phyloP scores from a whole-genome alignment of 768 basidiomycete genomes.

The Trametopsis cervina region DNA sequence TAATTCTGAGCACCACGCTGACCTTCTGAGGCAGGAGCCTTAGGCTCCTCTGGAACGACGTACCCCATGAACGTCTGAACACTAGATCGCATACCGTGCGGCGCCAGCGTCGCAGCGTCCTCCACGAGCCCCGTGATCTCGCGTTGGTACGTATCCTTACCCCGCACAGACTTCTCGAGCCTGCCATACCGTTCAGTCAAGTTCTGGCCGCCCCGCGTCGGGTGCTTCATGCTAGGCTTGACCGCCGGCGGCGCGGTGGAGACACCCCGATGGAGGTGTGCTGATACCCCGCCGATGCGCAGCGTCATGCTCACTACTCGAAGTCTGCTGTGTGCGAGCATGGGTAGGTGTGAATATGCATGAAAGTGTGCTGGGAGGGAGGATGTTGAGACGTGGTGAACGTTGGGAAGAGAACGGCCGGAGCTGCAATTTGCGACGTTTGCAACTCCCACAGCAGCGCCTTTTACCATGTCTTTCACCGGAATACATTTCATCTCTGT shows the following conservation, averaged over 20 bases:
- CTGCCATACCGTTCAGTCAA: slow-evolving; percentile 47
- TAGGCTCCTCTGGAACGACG: slow-evolving; percentile 54
- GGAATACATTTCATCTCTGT: too few species aligned
- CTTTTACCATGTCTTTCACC: too few species aligned
- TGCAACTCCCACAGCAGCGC: too few species aligned
- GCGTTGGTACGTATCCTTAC: slow-evolving; percentile 32
- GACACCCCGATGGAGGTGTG: not conserved
- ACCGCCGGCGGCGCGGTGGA: not conserved
- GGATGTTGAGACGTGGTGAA: too few species aligned
- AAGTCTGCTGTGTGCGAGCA: slow-evolving; percentile 6
- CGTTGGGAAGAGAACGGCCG: too few species aligned
- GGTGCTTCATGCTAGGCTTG: slow-evolving; percentile 12
- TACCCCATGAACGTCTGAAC: slow-evolving; percentile 43
- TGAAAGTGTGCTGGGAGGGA: slow-evolving; percentile 2
- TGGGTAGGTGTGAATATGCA: slow-evolving; percentile 3
- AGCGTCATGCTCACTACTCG: not conserved
- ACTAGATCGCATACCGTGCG: slow-evolving; percentile 7
- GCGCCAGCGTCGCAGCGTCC: slow-evolving; percentile 4
- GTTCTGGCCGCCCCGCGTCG: slow-evolving; percentile 48
- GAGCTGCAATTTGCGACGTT: too few species aligned
- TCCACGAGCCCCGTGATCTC: slow-evolving; percentile 22
- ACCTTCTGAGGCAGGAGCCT: slow-evolving; percentile 64
- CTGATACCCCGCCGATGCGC: not conserved
- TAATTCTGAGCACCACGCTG: slow-evolving; percentile 15
- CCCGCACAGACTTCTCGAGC: slow-evolving; percentile 48